Conservation (phyloP, 164 flowering plant genomes). For the Aristolochia fimbriata region DNA sequence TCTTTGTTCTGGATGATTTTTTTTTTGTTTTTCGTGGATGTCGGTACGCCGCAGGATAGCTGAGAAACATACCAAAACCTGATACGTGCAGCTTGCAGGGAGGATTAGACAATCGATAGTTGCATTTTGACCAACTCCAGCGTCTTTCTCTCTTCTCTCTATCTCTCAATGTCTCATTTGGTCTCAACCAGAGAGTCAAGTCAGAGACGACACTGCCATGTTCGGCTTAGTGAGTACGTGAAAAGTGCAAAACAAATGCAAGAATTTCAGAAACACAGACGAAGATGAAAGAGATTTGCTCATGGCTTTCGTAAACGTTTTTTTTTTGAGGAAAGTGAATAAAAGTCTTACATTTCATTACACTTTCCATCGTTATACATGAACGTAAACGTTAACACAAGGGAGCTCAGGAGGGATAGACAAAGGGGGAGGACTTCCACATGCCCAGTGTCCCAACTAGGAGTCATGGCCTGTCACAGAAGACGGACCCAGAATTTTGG, state of each 20-base stretch:
- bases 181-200: too few species aligned
- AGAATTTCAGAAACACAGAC: too few species aligned
- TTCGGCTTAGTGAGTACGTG: neutral
- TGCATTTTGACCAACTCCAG: too few species aligned
- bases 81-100: neutral
- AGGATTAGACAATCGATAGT: neutral
- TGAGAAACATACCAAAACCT: neutral
- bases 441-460: neutral
- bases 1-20: neutral
- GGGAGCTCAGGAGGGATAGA: conserved; percentile 37
- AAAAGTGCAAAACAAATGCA: too few species aligned
- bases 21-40: neutral
- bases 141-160: too few species aligned
- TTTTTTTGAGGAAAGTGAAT: too few species aligned
- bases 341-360: too few species aligned
- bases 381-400: neutral
- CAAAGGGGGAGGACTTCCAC: conserved; percentile 1
- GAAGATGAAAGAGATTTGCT: neutral
- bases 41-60: neutral
- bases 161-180: too few species aligned
- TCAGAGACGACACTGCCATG: neutral
- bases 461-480: too few species aligned
- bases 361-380: too few species aligned
- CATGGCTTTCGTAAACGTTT: too few species aligned
- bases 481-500: neutral